phyloP scores from a whole-genome alignment of 495 filamentous ascomycete genomes.

The Lentithecium fluviatile region DNA sequence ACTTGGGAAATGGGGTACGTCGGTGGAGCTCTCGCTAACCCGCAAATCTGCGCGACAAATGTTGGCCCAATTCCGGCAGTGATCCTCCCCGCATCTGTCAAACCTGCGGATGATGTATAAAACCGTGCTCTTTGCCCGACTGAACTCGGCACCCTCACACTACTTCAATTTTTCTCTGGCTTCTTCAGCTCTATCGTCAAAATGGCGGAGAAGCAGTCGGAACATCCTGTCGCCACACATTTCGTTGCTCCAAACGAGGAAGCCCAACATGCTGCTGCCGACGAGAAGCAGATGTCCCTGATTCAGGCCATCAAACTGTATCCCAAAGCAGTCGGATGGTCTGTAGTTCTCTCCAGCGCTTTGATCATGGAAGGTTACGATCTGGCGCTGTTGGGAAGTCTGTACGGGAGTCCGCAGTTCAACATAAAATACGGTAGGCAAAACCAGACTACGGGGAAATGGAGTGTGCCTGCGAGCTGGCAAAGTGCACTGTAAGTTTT shows the following conservation, averaged over 20 bases:
- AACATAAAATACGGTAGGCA: slow-evolving; percentile 35
- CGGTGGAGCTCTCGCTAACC: slow-evolving; percentile 16
- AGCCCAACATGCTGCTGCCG: slow-evolving; percentile 25
- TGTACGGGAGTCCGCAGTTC: slow-evolving; percentile 44
- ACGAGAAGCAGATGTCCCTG: slow-evolving; percentile 34
- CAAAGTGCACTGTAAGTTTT: slow-evolving; percentile 32
- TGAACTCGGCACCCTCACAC: not conserved
- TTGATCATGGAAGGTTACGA: slow-evolving; percentile 52
- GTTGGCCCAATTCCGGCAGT: not conserved
- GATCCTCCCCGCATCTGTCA: slow-evolving; percentile 9
- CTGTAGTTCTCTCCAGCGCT: slow-evolving; percentile 41
- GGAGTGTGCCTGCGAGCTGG: slow-evolving; percentile 35
- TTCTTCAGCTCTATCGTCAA: slow-evolving; percentile 1
- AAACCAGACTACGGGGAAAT: slow-evolving; percentile 28
- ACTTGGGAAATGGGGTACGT: not conserved
- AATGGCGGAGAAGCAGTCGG: slow-evolving; percentile 17
- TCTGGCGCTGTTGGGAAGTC: slow-evolving; percentile 38
- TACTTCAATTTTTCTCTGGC: not conserved
- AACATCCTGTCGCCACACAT: not conserved
- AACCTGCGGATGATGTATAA: slow-evolving; percentile 2
- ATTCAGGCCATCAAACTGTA: slow-evolving; percentile 33
- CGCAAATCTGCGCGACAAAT: slow-evolving; percentile 8
- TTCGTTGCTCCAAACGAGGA: slow-evolving; percentile 9
- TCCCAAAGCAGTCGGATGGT: slow-evolving; percentile 40
- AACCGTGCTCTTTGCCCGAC: not conserved